Conservation (phyloP, 208 protist genomes). For the Trypanosoma boissoni region DNA sequence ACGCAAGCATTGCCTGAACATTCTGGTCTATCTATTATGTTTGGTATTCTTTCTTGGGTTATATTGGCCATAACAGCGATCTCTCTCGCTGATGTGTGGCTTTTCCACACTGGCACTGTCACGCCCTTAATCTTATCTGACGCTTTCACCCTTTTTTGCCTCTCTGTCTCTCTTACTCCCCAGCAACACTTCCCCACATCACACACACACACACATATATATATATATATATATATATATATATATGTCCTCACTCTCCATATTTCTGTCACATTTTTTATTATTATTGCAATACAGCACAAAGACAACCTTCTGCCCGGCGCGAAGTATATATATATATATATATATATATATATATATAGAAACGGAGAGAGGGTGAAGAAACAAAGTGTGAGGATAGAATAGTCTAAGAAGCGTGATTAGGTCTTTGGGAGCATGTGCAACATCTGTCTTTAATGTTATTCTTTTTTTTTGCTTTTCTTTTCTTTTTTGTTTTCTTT, state of each 20-base stretch:
- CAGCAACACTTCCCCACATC: neutral
- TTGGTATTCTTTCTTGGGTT: no score
- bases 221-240: constrained; percentile 5
- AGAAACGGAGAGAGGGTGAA: neutral
- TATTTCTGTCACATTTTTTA: constrained; percentile 23
- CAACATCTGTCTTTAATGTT: neutral
- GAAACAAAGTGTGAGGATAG: constrained; percentile 15
- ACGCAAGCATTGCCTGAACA: no score
- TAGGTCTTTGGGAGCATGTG: neutral
- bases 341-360: constrained; percentile 1
- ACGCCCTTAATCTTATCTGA: no score
- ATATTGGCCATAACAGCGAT: no score
- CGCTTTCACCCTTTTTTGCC: neutral
- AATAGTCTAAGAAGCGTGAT: constrained; percentile 6
- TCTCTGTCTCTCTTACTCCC: neutral
- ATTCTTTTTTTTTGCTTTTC: constrained; percentile 13
- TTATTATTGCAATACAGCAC: neutral
- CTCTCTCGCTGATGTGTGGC: no score
- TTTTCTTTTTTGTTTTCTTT: constrained; percentile 3
- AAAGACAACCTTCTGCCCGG: neutral
- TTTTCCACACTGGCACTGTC: no score
- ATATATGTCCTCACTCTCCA: constrained; percentile 4
- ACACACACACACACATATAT: neutral
- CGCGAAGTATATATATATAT: neutral
- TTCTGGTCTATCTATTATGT: no score